phyloP scores from a whole-genome alignment of 1,284 basidiomycete species.

The Sporisorium scitamineum region DNA sequence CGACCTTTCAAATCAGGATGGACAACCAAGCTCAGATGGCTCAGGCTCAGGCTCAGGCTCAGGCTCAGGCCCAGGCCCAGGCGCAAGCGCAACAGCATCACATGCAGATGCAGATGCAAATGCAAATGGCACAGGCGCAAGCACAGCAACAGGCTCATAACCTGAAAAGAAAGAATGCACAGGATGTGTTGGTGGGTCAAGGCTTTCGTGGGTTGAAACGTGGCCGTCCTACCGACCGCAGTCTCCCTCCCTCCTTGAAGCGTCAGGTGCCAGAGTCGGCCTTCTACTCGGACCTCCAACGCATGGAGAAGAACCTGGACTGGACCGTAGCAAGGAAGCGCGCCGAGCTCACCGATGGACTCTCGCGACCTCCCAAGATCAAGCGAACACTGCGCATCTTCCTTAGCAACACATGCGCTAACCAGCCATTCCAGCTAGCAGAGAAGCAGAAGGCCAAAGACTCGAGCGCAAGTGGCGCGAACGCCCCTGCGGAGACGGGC shows the following conservation, averaged over 20 bases:
- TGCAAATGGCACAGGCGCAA: slow-evolving; percentile 43
- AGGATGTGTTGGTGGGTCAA: slow-evolving; percentile 58
- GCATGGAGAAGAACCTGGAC: slow-evolving; percentile 90
- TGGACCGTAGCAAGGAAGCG: slow-evolving; percentile 94
- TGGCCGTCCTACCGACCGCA: slow-evolving; percentile 83
- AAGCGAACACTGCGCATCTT: slow-evolving; percentile 88
- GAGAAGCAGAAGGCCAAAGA: slow-evolving; percentile 58
- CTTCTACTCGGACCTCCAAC: slow-evolving; percentile 86
- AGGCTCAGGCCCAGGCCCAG: slow-evolving; percentile 58
- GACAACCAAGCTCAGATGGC: slow-evolving; percentile 42
- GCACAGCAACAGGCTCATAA: slow-evolving; percentile 53
- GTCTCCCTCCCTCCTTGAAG: slow-evolving; percentile 80
- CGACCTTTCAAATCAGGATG: slow-evolving; percentile 24
- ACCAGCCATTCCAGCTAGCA: slow-evolving; percentile 73
- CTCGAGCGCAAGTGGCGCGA: slow-evolving; percentile 1
- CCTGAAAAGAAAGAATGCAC: slow-evolving; percentile 52
- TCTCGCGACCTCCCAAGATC: slow-evolving; percentile 71
- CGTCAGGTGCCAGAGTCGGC: slow-evolving; percentile 71
- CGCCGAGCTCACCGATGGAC: slow-evolving; percentile 75
- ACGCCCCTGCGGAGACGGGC: slow-evolving; percentile 20
- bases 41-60: slow-evolving; percentile 41
- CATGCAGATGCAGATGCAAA: slow-evolving; percentile 41
- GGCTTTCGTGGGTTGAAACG: slow-evolving; percentile 73
- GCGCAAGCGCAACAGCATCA: slow-evolving; percentile 55
- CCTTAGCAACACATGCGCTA: slow-evolving; percentile 86